Base-by-base conservation (phyloP, 2,329 filamentous ascomycete genomes). In the Trichophyton mentagrophytes region DNA sequence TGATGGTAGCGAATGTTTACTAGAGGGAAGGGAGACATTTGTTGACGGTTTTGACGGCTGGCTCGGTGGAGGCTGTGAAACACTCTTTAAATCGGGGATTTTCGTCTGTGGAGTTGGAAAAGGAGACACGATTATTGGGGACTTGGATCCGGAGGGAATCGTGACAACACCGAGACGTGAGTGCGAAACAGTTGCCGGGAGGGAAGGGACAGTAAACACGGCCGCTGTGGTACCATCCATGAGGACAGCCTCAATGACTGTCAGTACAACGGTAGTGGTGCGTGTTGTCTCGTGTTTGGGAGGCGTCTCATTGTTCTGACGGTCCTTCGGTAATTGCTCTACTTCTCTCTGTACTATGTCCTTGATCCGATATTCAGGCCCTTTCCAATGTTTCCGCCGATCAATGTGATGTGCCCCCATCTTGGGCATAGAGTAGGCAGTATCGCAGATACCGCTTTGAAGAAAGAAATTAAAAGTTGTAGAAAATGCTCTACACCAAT, bases 151-250 rank as follows among this genome's bases (percentile, higher is more conserved):
- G 44, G 64, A 62, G 9, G 66, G 66, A 55, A 68, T 65, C 4
- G 67, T 68, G 22, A 68, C 49, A 53, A 62, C 27, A 2, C 67
- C 67, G 27, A 66, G 57, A 11, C 61, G 27, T 15, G 66, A 64
- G 46, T 67, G 65, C 22, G 67, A 67, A 25, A 69, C 62, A 15
- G 64, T 65, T 38, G 67, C 66, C 15, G 67, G 66, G 13, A 69
- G 64, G 15, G 65, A 65, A 49, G 64, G 49, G 38, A 69, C 65
- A 20, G 66, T 68, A 51, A 65, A 66, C 51, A 64, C 55, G 20
- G 62, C 63, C 46, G 67, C 46, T 8, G 63, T 66, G 11, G 66
- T 64, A n/a, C 66, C 66, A 60, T 65, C 65, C 51, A 64, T 60
- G 25, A 64, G 62, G 20, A 68, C 64, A 56, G 68, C 61, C 49